Evolutionary conservation across 2,329 filamentous ascomycete species (phyloP).

Genomic region (Dactylellina haptotyla): DNA sequence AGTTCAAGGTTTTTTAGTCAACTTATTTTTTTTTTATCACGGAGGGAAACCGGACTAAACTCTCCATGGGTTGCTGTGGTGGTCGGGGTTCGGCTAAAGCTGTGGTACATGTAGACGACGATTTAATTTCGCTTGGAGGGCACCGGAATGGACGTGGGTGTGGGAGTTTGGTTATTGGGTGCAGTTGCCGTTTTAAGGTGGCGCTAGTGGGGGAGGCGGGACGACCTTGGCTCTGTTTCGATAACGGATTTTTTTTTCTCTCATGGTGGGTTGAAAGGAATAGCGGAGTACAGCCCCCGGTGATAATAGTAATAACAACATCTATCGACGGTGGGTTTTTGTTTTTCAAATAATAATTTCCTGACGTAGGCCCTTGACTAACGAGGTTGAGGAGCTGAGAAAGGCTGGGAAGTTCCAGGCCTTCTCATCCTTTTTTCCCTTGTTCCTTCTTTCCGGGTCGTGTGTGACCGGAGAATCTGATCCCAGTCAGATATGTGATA

Average conservation of each 20-base stretch:
- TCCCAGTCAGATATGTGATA: neutral
- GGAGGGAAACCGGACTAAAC: neutral
- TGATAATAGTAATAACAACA: neutral
- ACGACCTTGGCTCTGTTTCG: no score
- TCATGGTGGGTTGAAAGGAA: conserved; percentile 17
- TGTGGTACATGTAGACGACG: conserved; percentile 39
- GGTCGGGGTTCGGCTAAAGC: conserved; percentile 45
- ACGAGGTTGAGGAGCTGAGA: no score
- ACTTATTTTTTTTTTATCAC: neutral
- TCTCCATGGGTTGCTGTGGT: neutral
- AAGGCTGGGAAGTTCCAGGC: conserved; percentile 8
- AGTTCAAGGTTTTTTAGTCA: neutral
- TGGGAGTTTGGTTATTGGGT: conserved; percentile 24
- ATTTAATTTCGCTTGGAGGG: conserved; percentile 47
- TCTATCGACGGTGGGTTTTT: conserved; percentile 18
- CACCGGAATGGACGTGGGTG: conserved; percentile 1
- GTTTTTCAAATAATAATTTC: neutral
- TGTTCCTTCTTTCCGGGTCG: no score
- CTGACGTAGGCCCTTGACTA: neutral
- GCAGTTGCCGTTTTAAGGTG: conserved; percentile 3
- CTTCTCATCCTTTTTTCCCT: neutral
- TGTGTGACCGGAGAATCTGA: conserved; percentile 14
- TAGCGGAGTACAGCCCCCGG: conserved; percentile 18
- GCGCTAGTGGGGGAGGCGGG: neutral
- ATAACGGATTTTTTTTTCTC: neutral